Evolutionary conservation across 2,329 filamentous ascomycete genomes (phyloP), one percentile per base, ranked within the genome.

Genomic region (Aureobasidium sp.): DNA sequence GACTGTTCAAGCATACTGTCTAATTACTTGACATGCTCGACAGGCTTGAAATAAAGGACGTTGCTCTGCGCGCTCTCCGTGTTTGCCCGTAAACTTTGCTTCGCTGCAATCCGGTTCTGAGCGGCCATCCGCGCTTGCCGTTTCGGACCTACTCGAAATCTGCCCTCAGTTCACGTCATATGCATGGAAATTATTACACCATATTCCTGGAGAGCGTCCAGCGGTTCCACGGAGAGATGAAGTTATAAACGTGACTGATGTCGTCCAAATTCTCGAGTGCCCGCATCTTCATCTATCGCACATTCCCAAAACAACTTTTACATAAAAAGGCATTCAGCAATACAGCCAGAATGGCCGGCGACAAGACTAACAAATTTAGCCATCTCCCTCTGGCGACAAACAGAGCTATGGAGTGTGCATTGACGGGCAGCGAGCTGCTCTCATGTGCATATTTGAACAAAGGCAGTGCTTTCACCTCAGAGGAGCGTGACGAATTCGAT

Each of bases 371-470:
- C 27, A 35, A 51, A 4, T 55, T 51, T 21, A 44, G 38, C 39
- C 45, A 55, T 30, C 53, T 55, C 6, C 53, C 53, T 30, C 51
- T 37, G 16, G 30, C 35, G 6, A 50, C 35, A 22, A 56, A 57
- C 32, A 45, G 25, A 21, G 24, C 35, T 16, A 50, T 57, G 39
- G 53, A 58, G 5, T 58, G 55, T 50, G 56, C 57, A 8, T 35
- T 59, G 42, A 53, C 54, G 7, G 54, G 55, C 14, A 54, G 53
- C 19, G 74, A 78, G 0, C 70, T 89, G 5, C 74, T 89, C 7
- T 79, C 81, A 56, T 80, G 79, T 10, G 76, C 84, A 1, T 82
- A 79, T 61, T 84, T 89, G 71, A 95, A 94, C 72, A 93, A 93
- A 68, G 89, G 89, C 25, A 89, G 88, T 3, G 88, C 83, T 0